phyloP scores from a whole-genome alignment of 805 yeast genomes.

The Ogataea angusta region DNA sequence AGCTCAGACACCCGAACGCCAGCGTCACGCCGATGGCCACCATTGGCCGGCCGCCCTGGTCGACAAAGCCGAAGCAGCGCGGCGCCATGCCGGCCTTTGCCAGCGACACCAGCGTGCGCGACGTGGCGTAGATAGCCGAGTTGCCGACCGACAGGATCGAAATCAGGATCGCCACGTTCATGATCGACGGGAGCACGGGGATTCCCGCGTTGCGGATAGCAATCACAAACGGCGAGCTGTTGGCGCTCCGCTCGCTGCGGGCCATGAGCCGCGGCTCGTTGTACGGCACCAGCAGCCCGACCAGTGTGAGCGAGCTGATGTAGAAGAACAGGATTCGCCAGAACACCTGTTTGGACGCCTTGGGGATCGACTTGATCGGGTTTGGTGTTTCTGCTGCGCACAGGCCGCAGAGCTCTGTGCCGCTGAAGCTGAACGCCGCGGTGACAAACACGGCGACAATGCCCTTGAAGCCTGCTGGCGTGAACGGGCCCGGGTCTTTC shows the following conservation, averaged over 20 bases:
- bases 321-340: slow-evolving; percentile 53
- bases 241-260: slow-evolving; percentile 31
- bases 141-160: slow-evolving; percentile 47
- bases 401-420: slow-evolving; percentile 50
- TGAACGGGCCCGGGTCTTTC: slow-evolving; percentile 41
- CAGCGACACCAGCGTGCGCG: slow-evolving; percentile 49
- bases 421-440: slow-evolving; percentile 54
- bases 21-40: slow-evolving; percentile 41
- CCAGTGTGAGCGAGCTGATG: slow-evolving; percentile 40
- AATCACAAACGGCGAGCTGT: slow-evolving; percentile 46
- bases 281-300: slow-evolving; percentile 48
- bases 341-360: slow-evolving; percentile 52
- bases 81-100: slow-evolving; percentile 48
- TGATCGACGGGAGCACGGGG: slow-evolving; percentile 36
- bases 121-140: slow-evolving; percentile 55
- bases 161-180: slow-evolving; percentile 40
- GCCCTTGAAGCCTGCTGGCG: slow-evolving; percentile 48
- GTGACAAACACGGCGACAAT: slow-evolving; percentile 52
- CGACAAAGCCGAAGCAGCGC: slow-evolving; percentile 39
- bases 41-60: slow-evolving; percentile 49
- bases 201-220: slow-evolving; percentile 39
- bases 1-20: slow-evolving; percentile 41
- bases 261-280: slow-evolving; percentile 35
- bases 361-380: slow-evolving; percentile 47
- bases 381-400: slow-evolving; percentile 48